phyloP scores from a whole-genome alignment of 106 monocot species.

The Dioscorea alata region DNA sequence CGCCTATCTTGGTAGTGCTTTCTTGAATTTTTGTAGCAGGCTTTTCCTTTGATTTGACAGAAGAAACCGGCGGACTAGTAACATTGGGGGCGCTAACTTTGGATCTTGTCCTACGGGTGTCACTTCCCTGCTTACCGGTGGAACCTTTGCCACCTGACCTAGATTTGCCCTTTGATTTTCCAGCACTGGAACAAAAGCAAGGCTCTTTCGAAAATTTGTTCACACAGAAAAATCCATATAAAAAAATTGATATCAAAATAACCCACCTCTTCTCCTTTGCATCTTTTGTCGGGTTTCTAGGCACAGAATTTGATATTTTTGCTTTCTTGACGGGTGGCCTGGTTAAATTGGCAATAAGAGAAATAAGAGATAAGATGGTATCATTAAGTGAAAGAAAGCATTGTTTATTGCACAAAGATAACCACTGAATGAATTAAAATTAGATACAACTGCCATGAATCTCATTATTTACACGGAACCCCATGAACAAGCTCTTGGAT shows the following conservation, averaged over 20 bases:
- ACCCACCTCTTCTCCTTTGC: constrained; percentile 7
- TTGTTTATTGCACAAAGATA: too few species aligned
- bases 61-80: background rate
- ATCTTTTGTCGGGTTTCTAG: background rate
- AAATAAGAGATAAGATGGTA: background rate
- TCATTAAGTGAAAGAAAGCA: too few species aligned
- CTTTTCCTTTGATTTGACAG: constrained; percentile 1
- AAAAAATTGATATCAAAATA: too few species aligned
- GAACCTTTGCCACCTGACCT: background rate
- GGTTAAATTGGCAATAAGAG: background rate
- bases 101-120: background rate
- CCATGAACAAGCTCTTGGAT: too few species aligned
- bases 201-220: too few species aligned
- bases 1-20: background rate
- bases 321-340: constrained; percentile 13
- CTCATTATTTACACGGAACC: too few species aligned
- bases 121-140: background rate
- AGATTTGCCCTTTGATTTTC: background rate
- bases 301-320: background rate
- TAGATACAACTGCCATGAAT: too few species aligned
- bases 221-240: too few species aligned
- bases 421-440: too few species aligned
- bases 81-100: background rate
- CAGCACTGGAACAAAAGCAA: background rate
- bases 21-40: constrained; percentile 1